Evolutionary conservation across 805 yeast genomes (phyloP).

Genomic region (Hyphopichia homilentoma): DNA sequence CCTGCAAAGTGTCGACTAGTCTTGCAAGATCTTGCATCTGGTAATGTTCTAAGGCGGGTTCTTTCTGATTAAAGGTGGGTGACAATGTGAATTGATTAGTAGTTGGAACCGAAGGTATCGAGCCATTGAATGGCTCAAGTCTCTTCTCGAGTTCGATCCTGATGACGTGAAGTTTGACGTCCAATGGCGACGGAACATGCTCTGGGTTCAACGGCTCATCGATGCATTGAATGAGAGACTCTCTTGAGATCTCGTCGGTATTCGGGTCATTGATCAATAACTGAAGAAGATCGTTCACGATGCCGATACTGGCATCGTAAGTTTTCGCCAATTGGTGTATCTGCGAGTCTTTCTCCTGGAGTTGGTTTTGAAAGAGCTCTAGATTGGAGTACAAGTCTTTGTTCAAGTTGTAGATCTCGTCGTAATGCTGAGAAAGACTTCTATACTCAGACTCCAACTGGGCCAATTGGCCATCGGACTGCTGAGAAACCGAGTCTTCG

Average conservation of each 20-base stretch:
- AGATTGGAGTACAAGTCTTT: constrained; percentile 36
- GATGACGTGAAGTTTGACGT: constrained; percentile 20
- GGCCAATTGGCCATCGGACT: constrained; percentile 4
- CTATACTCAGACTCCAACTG: constrained; percentile 17
- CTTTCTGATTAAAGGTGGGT: too few relatives aligned
- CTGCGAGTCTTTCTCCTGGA: constrained; percentile 24
- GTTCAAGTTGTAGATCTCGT: constrained; percentile 32
- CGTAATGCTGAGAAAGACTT: constrained; percentile 22
- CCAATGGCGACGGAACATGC: constrained; percentile 13
- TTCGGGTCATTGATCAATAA: constrained; percentile 13
- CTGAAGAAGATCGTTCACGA: constrained; percentile 18
- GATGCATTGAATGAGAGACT: constrained; percentile 14
- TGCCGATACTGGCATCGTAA: constrained; percentile 10
- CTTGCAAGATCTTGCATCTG: constrained; percentile 2
- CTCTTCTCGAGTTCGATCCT: constrained; percentile 15
- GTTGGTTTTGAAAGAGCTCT: constrained; percentile 29
- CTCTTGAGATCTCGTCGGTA: constrained; percentile 13
- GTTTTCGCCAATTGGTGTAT: constrained; percentile 10
- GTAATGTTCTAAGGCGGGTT: not conserved
- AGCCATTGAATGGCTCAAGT: constrained; percentile 4
- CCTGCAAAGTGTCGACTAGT: constrained; percentile 20
- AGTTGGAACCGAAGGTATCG: constrained; percentile 11
- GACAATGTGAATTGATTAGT: too few relatives aligned
- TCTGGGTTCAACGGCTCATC: constrained; percentile 5
- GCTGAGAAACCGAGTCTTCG: not conserved